Evolutionary conservation across 2,329 filamentous ascomycete species (phyloP).

Genomic region (Trichoderma guizhouense): DNA sequence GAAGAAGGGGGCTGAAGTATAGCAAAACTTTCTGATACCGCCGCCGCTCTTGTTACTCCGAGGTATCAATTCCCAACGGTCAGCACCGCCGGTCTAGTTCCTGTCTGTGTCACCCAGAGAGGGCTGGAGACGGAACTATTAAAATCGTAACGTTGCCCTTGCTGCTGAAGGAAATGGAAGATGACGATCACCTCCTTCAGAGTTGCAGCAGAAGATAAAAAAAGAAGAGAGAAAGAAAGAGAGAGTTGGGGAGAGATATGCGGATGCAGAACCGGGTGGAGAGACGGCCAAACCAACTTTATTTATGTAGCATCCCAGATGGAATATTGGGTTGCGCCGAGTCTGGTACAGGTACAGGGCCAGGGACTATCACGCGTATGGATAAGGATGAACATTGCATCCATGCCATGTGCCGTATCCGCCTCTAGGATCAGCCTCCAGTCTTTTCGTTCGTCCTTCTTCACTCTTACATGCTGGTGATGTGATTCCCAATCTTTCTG

Average conservation of each 20-base stretch:
- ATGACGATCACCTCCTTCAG: background rate
- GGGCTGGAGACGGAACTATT: background rate
- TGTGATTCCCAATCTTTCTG: background rate
- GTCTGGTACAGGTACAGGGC: background rate
- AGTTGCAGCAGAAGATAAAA: background rate
- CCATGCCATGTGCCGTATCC: constrained; percentile 11
- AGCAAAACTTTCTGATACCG: background rate
- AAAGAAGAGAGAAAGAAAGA: background rate
- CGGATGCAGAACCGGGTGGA: constrained; percentile 8
- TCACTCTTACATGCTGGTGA: background rate
- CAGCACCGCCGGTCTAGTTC: background rate
- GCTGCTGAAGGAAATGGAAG: background rate
- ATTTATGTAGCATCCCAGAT: constrained; percentile 14
- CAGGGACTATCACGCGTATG: background rate
- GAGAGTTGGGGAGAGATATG: background rate
- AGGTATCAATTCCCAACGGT: background rate
- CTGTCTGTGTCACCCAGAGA: background rate
- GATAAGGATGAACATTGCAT: background rate
- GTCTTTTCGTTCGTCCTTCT: background rate
- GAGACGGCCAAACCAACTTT: constrained; percentile 11
- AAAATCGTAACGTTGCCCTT: background rate
- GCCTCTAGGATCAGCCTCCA: constrained; percentile 3
- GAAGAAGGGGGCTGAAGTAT: background rate
- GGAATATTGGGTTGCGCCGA: constrained; percentile 10
- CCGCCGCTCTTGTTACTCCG: background rate